A percentile compares a stretch with the other conserved stretches of the same genome.
These are phyloP conservation scores for Plantago elongata DNA, from an alignment of 257 asterid species.

Conservation along the genomic window DNA sequence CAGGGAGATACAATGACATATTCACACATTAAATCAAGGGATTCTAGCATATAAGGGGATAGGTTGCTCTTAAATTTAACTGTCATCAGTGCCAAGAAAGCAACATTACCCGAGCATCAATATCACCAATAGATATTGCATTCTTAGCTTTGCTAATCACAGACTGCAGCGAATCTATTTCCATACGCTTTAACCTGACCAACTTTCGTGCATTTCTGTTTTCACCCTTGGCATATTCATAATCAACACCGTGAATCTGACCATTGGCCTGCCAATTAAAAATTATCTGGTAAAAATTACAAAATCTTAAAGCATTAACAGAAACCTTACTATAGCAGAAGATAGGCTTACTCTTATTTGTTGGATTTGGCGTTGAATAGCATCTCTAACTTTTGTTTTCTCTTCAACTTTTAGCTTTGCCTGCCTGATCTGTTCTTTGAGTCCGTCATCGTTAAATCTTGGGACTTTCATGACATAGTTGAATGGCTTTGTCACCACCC, in stretches of 20 bases:
- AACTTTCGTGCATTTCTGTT: constrained; percentile 56
- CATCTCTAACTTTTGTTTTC: constrained; percentile 69
- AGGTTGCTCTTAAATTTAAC: background rate
- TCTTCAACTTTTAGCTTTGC: constrained; percentile 72
- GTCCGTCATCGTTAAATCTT: constrained; percentile 55
- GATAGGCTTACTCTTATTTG: constrained; percentile 52
- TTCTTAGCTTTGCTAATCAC: constrained; percentile 83
- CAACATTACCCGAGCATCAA: constrained; percentile 62
- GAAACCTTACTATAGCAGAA: constrained; percentile 3
- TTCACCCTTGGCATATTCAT: constrained; percentile 59
- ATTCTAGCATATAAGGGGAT: constrained; percentile 6
- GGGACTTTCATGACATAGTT: constrained; percentile 56
- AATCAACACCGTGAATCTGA: constrained; percentile 56
- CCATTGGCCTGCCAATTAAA: constrained; percentile 52
- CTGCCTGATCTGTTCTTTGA: constrained; percentile 52
- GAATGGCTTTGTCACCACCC: constrained; percentile 43
- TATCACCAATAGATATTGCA: constrained; percentile 77
- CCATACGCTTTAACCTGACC: constrained; percentile 71
- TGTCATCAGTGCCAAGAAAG: background rate
- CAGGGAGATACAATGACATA: background rate
- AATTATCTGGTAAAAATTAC: constrained; percentile 13
- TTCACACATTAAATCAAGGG: too few relatives aligned
- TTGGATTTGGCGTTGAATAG: constrained; percentile 57
- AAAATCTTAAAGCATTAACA: constrained; percentile 1
- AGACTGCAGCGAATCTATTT: constrained; percentile 71